These are phyloP conservation scores for Cryptosporidium bovis DNA, from an alignment of 169 alveolate genomes.

Conservation along the genomic window DNA sequence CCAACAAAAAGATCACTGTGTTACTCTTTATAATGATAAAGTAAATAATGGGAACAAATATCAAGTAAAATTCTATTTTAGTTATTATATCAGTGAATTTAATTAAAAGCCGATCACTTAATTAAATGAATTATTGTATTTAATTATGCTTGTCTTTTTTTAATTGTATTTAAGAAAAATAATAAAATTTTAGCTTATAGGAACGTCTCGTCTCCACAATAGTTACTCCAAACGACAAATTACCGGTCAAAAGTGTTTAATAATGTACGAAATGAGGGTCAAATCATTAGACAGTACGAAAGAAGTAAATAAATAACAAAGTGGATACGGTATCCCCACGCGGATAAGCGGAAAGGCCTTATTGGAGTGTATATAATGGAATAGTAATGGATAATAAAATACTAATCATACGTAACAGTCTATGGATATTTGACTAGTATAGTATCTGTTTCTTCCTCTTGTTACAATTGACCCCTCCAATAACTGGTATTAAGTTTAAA, in stretches of 20 bases:
- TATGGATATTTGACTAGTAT: constrained; percentile 75
- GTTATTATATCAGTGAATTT: no score
- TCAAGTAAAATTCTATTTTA: no score
- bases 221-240: constrained; percentile 71
- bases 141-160: no score
- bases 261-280: constrained; percentile 41
- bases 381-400: constrained; percentile 9
- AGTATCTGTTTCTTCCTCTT: constrained; percentile 74
- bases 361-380: constrained; percentile 64
- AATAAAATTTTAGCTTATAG: neutral
- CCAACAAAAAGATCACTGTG: no score
- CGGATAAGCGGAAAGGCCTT: constrained; percentile 40
- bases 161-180: no score
- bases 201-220: constrained; percentile 52
- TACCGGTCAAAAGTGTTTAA: constrained; percentile 66
- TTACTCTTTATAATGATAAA: no score
- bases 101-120: no score
- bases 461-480: constrained; percentile 77
- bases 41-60: no score
- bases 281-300: constrained; percentile 49
- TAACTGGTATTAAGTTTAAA: constrained; percentile 17
- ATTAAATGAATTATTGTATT: no score
- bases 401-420: constrained; percentile 59
- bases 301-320: neutral
- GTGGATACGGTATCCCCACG: constrained; percentile 76